A percentile compares a stretch with the other conserved stretches of the same genome.
phyloP scores from a whole-genome alignment of 257 asterid genomes.

The Salvia splendens region DNA sequence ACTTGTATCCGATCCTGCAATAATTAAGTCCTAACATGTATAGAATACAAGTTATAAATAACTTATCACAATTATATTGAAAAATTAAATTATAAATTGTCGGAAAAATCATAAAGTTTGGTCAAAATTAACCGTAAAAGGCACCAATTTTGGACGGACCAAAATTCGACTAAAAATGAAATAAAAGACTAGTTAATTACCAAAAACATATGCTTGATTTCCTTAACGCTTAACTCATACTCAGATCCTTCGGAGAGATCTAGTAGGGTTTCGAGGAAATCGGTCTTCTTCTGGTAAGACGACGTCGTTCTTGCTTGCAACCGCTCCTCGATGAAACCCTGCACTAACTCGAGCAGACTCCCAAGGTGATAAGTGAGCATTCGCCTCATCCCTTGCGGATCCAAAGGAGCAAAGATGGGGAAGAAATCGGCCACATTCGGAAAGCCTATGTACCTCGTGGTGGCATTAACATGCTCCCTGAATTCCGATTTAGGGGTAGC shows the following conservation, averaged over 20 bases:
- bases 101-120: too few species aligned
- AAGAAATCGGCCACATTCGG: neutral
- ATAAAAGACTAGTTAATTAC: neutral
- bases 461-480: neutral
- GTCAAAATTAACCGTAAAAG: too few species aligned
- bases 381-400: neutral
- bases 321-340: neutral
- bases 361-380: neutral
- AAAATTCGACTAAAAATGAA: too few species aligned
- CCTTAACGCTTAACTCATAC: neutral
- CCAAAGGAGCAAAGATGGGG: neutral
- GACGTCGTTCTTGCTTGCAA: neutral
- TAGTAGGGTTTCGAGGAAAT: constrained; percentile 1
- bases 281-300: neutral
- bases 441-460: neutral
- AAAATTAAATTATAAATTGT: too few species aligned
- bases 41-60: too few species aligned
- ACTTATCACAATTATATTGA: too few species aligned
- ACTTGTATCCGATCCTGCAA: constrained; percentile 15
- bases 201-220: constrained; percentile 10
- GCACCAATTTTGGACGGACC: too few species aligned
- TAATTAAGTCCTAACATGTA: neutral
- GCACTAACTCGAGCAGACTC: neutral
- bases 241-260: constrained; percentile 4
- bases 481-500: neutral